Evolutionary conservation across 2,329 filamentous ascomycete genomes (phyloP).

Genomic region (Cucurbitaria berberidis): DNA sequence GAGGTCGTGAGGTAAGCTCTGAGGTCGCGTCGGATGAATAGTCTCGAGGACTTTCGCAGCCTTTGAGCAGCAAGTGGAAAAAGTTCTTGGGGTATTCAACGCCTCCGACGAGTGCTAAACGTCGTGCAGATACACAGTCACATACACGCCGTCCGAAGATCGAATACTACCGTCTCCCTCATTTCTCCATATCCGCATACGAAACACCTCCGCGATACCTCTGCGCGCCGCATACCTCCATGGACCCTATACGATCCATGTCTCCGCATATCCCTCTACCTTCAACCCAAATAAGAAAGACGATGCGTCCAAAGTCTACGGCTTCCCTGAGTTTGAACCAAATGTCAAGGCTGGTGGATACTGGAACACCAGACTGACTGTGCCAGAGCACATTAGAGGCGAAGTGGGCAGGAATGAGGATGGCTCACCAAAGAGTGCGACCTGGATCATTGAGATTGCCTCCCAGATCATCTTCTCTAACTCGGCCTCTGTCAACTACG

Average conservation of each 20-base stretch:
- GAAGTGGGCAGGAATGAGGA: constrained; percentile 26
- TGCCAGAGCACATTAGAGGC: constrained; percentile 76
- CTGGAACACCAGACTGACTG: constrained; percentile 79
- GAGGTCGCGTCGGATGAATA: neutral
- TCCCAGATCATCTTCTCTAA: constrained; percentile 95
- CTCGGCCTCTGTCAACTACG: constrained; percentile 85
- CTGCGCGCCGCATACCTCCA: constrained; percentile 95
- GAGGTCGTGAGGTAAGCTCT: constrained; percentile 80
- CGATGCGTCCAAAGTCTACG: constrained; percentile 71
- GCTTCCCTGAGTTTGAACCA: constrained; percentile 89
- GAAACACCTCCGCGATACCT: constrained; percentile 88
- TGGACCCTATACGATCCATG: constrained; percentile 89
- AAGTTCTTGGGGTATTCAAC: neutral
- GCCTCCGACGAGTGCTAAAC: constrained; percentile 13
- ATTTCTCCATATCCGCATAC: constrained; percentile 82
- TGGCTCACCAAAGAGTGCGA: constrained; percentile 62
- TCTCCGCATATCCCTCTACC: constrained; percentile 80
- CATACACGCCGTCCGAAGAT: constrained; percentile 87
- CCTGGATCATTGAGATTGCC: constrained; percentile 89
- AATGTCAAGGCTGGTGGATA: constrained; percentile 92
- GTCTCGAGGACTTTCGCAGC: neutral
- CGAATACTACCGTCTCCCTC: constrained; percentile 87
- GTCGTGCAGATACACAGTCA: constrained; percentile 72
- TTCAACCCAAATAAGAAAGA: constrained; percentile 85
- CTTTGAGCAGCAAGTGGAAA: neutral